Conservation (phyloP, 2,329 filamentous ascomycete genomes). For the Cercospora sp. region DNA sequence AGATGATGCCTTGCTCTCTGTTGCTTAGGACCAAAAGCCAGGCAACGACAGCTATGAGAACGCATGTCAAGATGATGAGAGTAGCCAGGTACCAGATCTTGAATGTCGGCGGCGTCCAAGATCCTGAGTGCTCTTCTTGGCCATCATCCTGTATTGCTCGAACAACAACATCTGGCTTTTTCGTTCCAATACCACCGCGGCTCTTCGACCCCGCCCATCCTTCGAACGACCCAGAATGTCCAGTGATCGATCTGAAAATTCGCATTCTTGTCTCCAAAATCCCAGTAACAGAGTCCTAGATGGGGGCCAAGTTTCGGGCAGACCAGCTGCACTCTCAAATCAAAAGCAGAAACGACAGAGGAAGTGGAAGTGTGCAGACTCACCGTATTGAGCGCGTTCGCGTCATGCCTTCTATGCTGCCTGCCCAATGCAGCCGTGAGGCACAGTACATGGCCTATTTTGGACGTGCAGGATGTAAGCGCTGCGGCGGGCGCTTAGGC, state of each 20-base stretch:
- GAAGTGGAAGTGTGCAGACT: neutral
- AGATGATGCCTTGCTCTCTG: slow-evolving; percentile 44
- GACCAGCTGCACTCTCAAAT: slow-evolving; percentile 8
- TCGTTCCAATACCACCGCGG: neutral
- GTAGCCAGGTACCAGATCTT: slow-evolving; percentile 41
- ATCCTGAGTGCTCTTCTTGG: neutral
- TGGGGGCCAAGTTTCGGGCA: neutral
- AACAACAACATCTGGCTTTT: neutral
- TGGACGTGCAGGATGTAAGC: slow-evolving; percentile 1
- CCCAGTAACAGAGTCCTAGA: neutral
- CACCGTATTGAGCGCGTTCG: neutral
- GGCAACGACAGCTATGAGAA: slow-evolving; percentile 49
- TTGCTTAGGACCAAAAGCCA: slow-evolving; percentile 45
- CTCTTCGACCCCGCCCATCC: neutral
- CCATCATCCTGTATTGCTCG: neutral
- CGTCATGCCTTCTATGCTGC: slow-evolving; percentile 8
- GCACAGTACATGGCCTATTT: slow-evolving; percentile 16
- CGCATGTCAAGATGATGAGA: slow-evolving; percentile 38
- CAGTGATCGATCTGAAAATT: neutral
- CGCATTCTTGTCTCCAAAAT: neutral
- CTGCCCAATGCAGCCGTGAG: slow-evolving; percentile 17
- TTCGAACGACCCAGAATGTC: neutral
- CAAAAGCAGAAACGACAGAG: neutral
- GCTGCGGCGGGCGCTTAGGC: slow-evolving; percentile 12
- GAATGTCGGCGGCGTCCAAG: slow-evolving; percentile 45